Conservation (phyloP, 2,329 filamentous ascomycete species). For the Diaporthe longicolla region DNA sequence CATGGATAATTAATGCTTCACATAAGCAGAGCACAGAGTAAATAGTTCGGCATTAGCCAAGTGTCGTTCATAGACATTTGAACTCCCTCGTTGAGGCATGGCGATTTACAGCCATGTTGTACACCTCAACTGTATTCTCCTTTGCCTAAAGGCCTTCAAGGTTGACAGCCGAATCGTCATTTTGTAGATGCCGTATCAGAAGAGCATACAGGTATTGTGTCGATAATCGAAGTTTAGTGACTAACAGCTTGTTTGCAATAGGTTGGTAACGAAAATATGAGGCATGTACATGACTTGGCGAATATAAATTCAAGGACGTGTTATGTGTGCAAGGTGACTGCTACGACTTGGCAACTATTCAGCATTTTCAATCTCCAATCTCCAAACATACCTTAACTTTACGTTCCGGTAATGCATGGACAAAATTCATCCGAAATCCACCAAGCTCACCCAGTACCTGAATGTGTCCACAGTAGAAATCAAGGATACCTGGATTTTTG, state of each 20-base stretch:
- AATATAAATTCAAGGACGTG: background rate
- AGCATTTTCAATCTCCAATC: background rate
- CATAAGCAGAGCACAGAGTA: too few species aligned
- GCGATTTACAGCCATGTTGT: too few species aligned
- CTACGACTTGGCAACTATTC: background rate
- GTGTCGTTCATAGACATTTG: too few species aligned
- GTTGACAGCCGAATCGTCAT: background rate
- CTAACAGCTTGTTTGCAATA: background rate
- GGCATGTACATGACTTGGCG: background rate
- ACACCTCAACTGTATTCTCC: too few species aligned
- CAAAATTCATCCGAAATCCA: constrained; percentile 6
- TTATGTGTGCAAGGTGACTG: background rate
- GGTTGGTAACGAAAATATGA: background rate
- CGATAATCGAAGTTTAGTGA: background rate
- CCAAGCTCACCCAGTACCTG: background rate
- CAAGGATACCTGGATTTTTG: constrained; percentile 11
- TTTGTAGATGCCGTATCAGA: background rate
- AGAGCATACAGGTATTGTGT: background rate
- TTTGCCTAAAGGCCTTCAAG: background rate
- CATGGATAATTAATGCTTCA: too few species aligned
- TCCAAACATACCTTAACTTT: too few species aligned
- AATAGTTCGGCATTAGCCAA: too few species aligned
- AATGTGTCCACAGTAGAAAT: background rate
- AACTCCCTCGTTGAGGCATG: too few species aligned
- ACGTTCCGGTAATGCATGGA: background rate